Conservation (phyloP, 176 grass and related monocot species). For the Themeda triandra region DNA sequence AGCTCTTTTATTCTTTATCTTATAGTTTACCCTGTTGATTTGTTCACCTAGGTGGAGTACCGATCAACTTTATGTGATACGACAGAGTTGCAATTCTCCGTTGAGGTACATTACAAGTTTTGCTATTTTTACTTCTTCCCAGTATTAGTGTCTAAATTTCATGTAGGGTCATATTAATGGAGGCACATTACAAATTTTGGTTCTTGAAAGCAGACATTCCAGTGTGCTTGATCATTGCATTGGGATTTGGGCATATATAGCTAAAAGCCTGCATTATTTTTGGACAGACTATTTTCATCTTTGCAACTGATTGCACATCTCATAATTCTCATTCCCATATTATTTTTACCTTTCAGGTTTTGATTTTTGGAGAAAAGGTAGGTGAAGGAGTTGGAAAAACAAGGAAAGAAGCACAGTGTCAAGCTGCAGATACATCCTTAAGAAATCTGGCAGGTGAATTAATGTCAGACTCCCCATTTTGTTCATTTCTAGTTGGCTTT, state of each 20-base stretch:
- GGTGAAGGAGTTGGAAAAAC: slow-evolving; percentile 86
- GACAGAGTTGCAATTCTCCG: slow-evolving; percentile 67
- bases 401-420: slow-evolving; percentile 75
- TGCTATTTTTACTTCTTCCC: slow-evolving; percentile 1
- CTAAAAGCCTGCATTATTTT: not conserved
- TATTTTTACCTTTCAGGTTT: slow-evolving; percentile 50
- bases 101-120: slow-evolving; percentile 59
- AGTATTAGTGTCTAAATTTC: not conserved
- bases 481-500: not conserved
- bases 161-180: not conserved
- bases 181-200: not conserved
- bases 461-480: not conserved
- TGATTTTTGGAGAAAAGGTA: slow-evolving; percentile 83
- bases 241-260: not conserved
- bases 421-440: slow-evolving; percentile 81
- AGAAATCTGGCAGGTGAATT: slow-evolving; percentile 68
- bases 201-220: not conserved
- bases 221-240: not conserved
- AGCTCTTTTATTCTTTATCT: slow-evolving; percentile 23
- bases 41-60: slow-evolving; percentile 53
- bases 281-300: not conserved
- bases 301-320: not conserved
- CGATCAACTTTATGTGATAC: slow-evolving; percentile 59
- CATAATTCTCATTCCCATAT: not conserved
- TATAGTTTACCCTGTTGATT: slow-evolving; percentile 4